Base-by-base conservation (phyloP, 2,329 filamentous ascomycete species). In the Ceratocystis ficicola region DNA sequence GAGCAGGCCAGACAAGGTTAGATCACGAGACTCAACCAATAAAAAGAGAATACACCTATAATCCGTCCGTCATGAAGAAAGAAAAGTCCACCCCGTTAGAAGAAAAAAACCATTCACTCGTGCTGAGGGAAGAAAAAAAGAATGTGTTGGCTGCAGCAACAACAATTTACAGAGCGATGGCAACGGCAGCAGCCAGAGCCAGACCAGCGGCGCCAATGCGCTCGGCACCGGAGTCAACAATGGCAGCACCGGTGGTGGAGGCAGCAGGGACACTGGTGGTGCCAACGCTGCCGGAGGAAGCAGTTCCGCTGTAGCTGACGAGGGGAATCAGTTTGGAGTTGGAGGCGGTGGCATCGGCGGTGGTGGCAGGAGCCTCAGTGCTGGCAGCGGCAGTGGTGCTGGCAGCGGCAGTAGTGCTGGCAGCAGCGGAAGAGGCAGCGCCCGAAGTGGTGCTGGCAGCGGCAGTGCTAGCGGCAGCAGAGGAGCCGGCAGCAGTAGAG, bases 161-260 rank as follows among this genome's bases (percentile, higher is more conserved):
- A 22, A 17, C 17, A 2, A 52, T 65, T 71, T 72, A 76, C 52
- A 76, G 69, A 52, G 71, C 74, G 3, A 74, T 46, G 25, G 71
- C 74, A 65, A 74, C 50, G 30, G 72, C 74, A 61, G 71, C 71
- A 20, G 72, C 67, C 25, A 71, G 72, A 44, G 71, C 73, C 22
- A 72, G 36, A 25, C 61, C 70, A 32, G 70, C 72, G n/a, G 66
- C 66, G 57, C 72, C 71, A 32, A 74, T 69, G n/a, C 72, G 73
- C 50, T 72, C 69, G 44, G 72, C 65, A 60, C 61, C 61, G n/a
- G 52, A 57, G 25, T 63, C 50, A 25, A 66, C 44, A 4, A 66
- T 71, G 15, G 70, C 70, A 10, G 70, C 70, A 12, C 66, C 69
- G 55, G 71, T 68, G 25, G 70, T 72, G 28, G 72, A 72, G 20